These are phyloP conservation scores for Hansfordia pulvinata DNA, from an alignment of 2,329 filamentous ascomycete species.

Conservation along the genomic window DNA sequence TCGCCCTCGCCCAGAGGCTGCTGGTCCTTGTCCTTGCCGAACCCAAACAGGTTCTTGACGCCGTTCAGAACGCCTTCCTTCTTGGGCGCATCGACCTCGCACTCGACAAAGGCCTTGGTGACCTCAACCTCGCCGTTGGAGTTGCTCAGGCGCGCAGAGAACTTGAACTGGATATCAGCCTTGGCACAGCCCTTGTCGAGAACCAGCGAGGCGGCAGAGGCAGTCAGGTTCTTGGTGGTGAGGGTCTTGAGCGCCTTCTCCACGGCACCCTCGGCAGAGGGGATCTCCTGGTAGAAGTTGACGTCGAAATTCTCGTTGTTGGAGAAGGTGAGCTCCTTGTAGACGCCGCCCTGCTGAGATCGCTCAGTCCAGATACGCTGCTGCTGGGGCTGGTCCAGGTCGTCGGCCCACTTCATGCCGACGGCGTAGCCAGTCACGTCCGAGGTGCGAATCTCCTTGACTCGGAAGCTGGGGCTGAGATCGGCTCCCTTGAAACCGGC, in stretches of 20 bases:
- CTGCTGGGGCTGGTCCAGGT: conserved; percentile 56
- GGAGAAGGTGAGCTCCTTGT: conserved; percentile 77
- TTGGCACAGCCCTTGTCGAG: conserved; percentile 66
- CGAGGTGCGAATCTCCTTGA: conserved; percentile 86
- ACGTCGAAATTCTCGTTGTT: conserved; percentile 73
- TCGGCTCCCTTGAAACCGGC: conserved; percentile 88
- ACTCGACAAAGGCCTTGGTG: conserved; percentile 64
- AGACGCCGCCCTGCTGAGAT: conserved; percentile 58
- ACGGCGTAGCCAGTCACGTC: conserved; percentile 65
- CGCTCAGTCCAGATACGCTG: conserved; percentile 74
- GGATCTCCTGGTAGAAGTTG: conserved; percentile 63
- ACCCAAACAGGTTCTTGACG: conserved; percentile 91
- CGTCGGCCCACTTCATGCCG: conserved; percentile 59
- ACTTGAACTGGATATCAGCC: conserved; percentile 66
- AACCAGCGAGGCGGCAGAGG: conserved; percentile 63
- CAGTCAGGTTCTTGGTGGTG: conserved; percentile 74
- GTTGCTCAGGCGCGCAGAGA: conserved; percentile 58
- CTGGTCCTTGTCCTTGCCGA: conserved; percentile 81
- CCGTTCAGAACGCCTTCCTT: conserved; percentile 81
- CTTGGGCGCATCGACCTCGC: conserved; percentile 59
- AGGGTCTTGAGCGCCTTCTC: conserved; percentile 54
- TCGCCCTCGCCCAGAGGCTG: conserved; percentile 55
- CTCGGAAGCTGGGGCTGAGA: conserved; percentile 87
- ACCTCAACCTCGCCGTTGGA: conserved; percentile 73
- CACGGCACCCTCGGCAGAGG: conserved; percentile 24